Evolutionary conservation across 2,329 filamentous ascomycete species (phyloP), one percentile per base, ranked within the genome.

Genomic region (Ophiostoma montium): DNA sequence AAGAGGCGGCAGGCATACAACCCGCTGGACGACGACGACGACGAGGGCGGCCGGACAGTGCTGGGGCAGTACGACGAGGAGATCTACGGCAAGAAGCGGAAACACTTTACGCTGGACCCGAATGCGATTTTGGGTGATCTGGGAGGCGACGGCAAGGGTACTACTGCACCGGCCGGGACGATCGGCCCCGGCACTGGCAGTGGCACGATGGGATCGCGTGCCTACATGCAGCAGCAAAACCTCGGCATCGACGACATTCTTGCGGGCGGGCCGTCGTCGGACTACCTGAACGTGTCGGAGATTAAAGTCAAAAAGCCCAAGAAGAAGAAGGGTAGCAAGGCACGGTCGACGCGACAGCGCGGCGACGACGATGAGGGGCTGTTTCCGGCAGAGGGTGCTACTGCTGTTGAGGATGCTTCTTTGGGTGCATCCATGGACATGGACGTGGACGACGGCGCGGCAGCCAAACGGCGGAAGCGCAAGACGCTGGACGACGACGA

Each of bases 41-140:
- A 80, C 27, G 75, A 74, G 19, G 82, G 76, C 12, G 70, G 81
- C 51, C 74, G 74, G 16, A 75, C 75, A 6, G 80, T 98, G 21
- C 68, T 98, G 38, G 78, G 85, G 13, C 90, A 98, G 57, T 98
- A 98, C 60, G 92, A 96, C 58, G 92, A 96, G 55, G 90, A 95
- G 60, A 94, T 95, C 48, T 78, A 84, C 33, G 88, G 88, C 49
- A 95, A 94, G 66, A 92, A 94, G 67, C 70, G 75, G 50, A 95
- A 94, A 62, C 76, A 76, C 21, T 98, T 98, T 58, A 95, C 86
- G 0, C 70, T 98, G 15, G 86, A 94, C 62, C 81, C 80, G 2
- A 75, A 80, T 53, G 89, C 88, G 3, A 81, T 78, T 32, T 81
- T 70, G 21, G 74, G 76, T 13, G 81, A 85, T 3, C 16, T 19